These are phyloP conservation scores for Teratosphaeria pseudoeucalypti DNA, from an alignment of 2,329 filamentous ascomycete species.

Conservation along the genomic window DNA sequence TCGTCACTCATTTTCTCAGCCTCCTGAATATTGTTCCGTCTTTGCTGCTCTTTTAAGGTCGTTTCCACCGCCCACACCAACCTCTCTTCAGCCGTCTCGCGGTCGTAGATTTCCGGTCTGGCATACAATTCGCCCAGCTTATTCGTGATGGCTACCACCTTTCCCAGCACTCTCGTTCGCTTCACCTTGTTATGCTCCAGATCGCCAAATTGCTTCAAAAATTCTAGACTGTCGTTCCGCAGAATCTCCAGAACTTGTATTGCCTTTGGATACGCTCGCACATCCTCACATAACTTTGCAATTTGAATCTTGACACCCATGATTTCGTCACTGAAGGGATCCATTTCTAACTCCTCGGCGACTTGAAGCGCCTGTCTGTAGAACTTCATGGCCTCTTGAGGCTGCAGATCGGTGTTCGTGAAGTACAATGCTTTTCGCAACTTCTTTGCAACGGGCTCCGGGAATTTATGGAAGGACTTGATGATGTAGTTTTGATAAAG, in stretches of 20 bases:
- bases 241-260: constrained; percentile 72
- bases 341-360: constrained; percentile 63
- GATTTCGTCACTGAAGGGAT: constrained; percentile 84
- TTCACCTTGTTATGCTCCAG: constrained; percentile 37
- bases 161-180: constrained; percentile 58
- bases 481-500: constrained; percentile 38
- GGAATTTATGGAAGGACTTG: constrained; percentile 46
- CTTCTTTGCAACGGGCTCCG: constrained; percentile 62
- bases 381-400: constrained; percentile 67
- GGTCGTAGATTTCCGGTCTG: constrained; percentile 62
- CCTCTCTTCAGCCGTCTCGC: constrained; percentile 62
- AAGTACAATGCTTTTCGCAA: constrained; percentile 81
- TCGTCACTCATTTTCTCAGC: constrained; percentile 7
- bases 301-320: constrained; percentile 80
- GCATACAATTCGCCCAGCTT: constrained; percentile 80
- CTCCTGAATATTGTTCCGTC: constrained; percentile 40
- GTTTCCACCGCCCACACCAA: constrained; percentile 76
- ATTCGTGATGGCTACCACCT: constrained; percentile 63
- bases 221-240: constrained; percentile 52
- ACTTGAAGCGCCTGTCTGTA: constrained; percentile 70
- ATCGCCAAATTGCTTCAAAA: constrained; percentile 36
- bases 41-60: constrained; percentile 60
- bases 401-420: constrained; percentile 64
- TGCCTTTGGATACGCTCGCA: constrained; percentile 58
- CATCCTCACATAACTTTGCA: constrained; percentile 67